Evolutionary conservation across 1,139 yeast genomes (phyloP), one percentile per base, ranked within the genome.

Genomic region (Geotrichum carabidarum): DNA sequence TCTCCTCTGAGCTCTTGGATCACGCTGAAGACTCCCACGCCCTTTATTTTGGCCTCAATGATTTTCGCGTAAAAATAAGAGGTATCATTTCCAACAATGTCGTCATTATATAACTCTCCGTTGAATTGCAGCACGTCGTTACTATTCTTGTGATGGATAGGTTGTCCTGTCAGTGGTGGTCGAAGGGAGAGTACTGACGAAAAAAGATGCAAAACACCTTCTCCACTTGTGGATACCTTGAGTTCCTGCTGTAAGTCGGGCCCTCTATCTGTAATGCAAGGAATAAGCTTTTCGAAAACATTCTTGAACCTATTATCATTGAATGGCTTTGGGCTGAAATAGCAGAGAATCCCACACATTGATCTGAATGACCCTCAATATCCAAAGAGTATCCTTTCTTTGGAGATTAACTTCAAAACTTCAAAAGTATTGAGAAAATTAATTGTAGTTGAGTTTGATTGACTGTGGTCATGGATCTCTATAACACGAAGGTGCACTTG

Each of bases 111-210:
- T 11, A 90, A 71, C 66, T 91, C 98, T 0, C 98, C 99, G 67
- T 93, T 93, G 71, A 85, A 93, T 64, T 87, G 96, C 14, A 83
- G 61, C 0, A 75, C 63, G 44, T 60, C 82, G 55, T 64, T 70
- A 50, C 44, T 40, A 8, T 44, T 27, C 6, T 52, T 57, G 65
- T 68, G 14, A 67, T 68, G 8, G 9, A 78, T 59, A 0, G 98
- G 96, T 68, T 93, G 98, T 27, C 71, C 62, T 0, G 86, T 81
- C 61, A 87, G 80, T 0, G 98, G 98, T 40, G 79, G 78, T 56
- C 98, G 74, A 43, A 93, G 71, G 0, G 95, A 84, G 27, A 93
- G 72, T 0, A 93, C 88, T 0, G 96, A 85, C 0, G 93, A 81
- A 58, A 76, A 80, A 58, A 75, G 65, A 27, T 27, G 31, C 22